These are phyloP conservation scores for Melampsora medusae DNA, from an alignment of 1,284 basidiomycete genomes.

Conservation along the genomic window DNA sequence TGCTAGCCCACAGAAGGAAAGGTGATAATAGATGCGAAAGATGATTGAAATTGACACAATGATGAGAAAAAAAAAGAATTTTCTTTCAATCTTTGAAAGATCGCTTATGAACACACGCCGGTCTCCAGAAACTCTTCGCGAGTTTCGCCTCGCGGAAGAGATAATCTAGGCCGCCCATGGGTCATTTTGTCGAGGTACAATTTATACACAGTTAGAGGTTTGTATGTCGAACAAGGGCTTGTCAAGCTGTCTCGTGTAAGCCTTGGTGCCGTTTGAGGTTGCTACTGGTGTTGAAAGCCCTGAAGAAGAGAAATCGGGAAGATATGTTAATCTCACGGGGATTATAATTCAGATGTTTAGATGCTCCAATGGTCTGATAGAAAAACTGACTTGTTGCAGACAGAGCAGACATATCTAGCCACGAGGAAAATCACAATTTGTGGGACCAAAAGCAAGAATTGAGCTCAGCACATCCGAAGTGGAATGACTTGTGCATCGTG, in stretches of 20 bases:
- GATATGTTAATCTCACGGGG: background rate
- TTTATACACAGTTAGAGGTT: no score
- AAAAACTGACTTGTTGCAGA: conserved; percentile 32
- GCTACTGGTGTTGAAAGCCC: conserved; percentile 44
- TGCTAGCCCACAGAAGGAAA: no score
- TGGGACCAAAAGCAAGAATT: background rate
- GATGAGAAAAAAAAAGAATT: no score
- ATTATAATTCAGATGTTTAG: background rate
- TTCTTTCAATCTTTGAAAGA: no score
- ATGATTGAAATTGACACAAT: no score
- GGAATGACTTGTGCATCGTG: no score
- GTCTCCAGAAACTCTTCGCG: no score
- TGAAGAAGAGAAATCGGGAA: background rate
- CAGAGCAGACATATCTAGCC: conserved; percentile 35
- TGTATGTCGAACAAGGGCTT: background rate
- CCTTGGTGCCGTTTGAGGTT: conserved; percentile 42
- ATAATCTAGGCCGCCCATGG: no score
- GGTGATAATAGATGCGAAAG: no score
- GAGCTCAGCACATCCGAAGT: background rate
- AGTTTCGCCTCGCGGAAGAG: no score
- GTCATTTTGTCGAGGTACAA: no score
- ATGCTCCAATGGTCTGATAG: background rate
- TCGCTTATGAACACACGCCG: no score
- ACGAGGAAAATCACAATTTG: background rate
- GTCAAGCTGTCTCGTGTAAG: conserved; percentile 28